Conservation (phyloP, 2,329 filamentous ascomycete genomes). For the Stagonosporopsis vannaccii region DNA sequence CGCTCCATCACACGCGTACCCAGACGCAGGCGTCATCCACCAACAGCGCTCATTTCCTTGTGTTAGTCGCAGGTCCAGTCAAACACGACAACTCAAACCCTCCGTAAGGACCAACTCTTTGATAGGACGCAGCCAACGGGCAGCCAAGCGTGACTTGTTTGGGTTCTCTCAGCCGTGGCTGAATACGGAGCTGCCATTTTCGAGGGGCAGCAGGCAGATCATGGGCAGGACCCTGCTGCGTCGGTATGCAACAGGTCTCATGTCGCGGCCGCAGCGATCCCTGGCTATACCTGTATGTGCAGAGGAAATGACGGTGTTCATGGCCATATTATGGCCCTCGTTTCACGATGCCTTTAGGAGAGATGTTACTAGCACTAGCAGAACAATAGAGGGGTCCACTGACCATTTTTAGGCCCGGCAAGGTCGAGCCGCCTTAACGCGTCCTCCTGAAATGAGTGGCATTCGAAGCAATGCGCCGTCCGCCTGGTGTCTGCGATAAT, state of each 20-base stretch:
- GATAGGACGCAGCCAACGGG: conserved; percentile 4
- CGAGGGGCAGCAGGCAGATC: conserved; percentile 5
- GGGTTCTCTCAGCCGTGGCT: conserved; percentile 10
- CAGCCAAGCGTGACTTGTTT: conserved; percentile 7
- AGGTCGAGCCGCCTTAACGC: conserved; percentile 17
- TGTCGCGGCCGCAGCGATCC: conserved; percentile 10
- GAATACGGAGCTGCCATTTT: conserved; percentile 9
- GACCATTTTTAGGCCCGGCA: conserved; percentile 11
- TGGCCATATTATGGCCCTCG: conserved; percentile 6
- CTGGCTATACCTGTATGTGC: conserved; percentile 7
- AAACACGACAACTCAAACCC: neutral
- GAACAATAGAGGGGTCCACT: conserved; percentile 16
- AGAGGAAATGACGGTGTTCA: conserved; percentile 2
- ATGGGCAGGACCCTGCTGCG: conserved; percentile 7
- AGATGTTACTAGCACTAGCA: conserved; percentile 7
- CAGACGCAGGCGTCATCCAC: neutral
- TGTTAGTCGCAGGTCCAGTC: conserved; percentile 4
- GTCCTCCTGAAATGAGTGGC: conserved; percentile 20
- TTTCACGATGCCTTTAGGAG: conserved; percentile 15
- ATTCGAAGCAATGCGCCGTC: conserved; percentile 14
- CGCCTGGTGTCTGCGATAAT: conserved; percentile 9
- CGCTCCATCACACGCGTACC: neutral
- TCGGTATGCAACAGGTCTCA: conserved; percentile 4
- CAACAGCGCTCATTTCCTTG: conserved; percentile 8
- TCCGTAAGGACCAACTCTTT: neutral